Base-by-base conservation (phyloP, 345 rosid genomes). In the Lagerstroemia speciosa region DNA sequence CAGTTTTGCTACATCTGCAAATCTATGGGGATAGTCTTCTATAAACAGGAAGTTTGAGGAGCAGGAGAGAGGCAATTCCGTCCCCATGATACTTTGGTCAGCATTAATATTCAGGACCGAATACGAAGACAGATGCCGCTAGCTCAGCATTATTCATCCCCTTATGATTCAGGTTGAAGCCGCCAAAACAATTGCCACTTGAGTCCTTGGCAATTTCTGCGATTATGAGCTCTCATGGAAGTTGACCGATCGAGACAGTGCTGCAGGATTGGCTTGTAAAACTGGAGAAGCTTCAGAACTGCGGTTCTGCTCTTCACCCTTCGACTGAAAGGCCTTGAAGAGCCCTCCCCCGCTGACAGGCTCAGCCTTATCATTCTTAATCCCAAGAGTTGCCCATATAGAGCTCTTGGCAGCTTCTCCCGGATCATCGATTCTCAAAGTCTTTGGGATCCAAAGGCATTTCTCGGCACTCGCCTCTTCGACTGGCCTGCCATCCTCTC, bases 401-500 rank as follows among this genome's bases (percentile, higher is more conserved):
- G 98, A 93, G 76, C 93, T 93, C 79, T 79, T 90, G 38, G 96
- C 92, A 71, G 97, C 98, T 69, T 89, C 98, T 34, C 78, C 88
- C 7, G 91, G 96, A 74, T 90, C 96, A 41, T 83, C 92, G 14
- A 93, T 78, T 77, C 98, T 88, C 74, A 87, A 75, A 34, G 97
- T 93, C 82, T 93, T 93, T 9, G 97, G 96, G 74, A 93, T 78
- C 96, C 92, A 90, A 5, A 90, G 70, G 70, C 76, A 78, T 84
- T 84, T 80, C 78, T 88, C 91, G 0, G 80, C 67, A 67, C 76
- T 83, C 5, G 40, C 53, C 64, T 71, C 74, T 32, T 55, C 37
- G 17, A 34, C 34, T n/a, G 74, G 14, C 45, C 24, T 65, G 24
- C 74, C 82, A 45, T 81, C 87, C 12, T 67, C 74, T 4, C 72